These are phyloP conservation scores for Dactylellina haptotyla DNA, from an alignment of 2,329 filamentous ascomycete genomes.

Conservation along the genomic window DNA sequence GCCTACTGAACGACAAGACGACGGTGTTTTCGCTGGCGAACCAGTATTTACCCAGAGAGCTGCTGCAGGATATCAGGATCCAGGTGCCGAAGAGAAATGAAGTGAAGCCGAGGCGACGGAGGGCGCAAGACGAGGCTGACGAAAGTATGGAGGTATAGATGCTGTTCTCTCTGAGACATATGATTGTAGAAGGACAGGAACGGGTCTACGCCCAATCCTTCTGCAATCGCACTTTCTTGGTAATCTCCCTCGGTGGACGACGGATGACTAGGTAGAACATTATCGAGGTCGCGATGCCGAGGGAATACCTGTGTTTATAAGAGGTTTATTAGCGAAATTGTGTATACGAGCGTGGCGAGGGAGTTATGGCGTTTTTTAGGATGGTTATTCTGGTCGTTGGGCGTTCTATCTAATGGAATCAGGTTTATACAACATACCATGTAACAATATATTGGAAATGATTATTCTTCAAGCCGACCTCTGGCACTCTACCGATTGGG, in stretches of 20 bases:
- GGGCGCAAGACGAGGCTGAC: slow-evolving; percentile 13
- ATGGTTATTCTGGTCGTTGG: neutral
- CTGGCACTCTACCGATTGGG: slow-evolving; percentile 85
- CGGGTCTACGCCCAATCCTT: slow-evolving; percentile 74
- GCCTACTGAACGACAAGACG: slow-evolving; percentile 75
- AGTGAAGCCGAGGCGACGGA: slow-evolving; percentile 21
- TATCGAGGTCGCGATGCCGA: slow-evolving; percentile 83
- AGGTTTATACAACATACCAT: slow-evolving; percentile 72
- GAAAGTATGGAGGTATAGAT: slow-evolving; percentile 8
- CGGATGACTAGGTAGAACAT: slow-evolving; percentile 97
- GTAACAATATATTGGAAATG: slow-evolving; percentile 99
- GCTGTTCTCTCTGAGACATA: slow-evolving; percentile 32
- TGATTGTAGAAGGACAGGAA: slow-evolving; percentile 55
- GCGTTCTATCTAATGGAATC: neutral
- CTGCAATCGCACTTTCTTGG: slow-evolving; percentile 79
- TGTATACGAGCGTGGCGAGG: neutral
- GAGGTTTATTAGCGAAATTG: slow-evolving; percentile 22
- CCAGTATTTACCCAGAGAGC: slow-evolving; percentile 80
- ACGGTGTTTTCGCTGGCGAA: slow-evolving; percentile 88
- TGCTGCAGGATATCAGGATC: slow-evolving; percentile 84
- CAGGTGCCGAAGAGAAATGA: slow-evolving; percentile 59
- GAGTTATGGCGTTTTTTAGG: slow-evolving; percentile 16
- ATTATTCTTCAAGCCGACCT: slow-evolving; percentile 94
- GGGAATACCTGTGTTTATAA: slow-evolving; percentile 75
- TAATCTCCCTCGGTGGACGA: slow-evolving; percentile 79